Conservation (phyloP, 2,329 filamentous ascomycete species). For the Ophiocordyceps robertsii region DNA sequence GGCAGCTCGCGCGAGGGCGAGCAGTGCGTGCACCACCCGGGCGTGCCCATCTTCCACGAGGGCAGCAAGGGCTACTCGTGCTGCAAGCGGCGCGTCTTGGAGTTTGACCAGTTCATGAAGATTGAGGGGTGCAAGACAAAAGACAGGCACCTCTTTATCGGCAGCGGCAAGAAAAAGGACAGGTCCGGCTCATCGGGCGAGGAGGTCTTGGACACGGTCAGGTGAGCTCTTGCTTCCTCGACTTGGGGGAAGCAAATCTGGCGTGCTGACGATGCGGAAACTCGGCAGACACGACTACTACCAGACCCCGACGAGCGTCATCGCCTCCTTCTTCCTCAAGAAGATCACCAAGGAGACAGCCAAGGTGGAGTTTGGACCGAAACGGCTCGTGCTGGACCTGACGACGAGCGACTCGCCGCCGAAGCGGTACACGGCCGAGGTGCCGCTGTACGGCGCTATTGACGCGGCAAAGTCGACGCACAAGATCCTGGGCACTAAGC, state of each 20-base stretch:
- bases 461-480: constrained; percentile 61
- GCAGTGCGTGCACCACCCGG: constrained; percentile 78
- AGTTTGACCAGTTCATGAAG: constrained; percentile 97
- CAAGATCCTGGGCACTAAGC: constrained; percentile 78
- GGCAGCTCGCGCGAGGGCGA: constrained; percentile 52
- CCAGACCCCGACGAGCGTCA: constrained; percentile 74
- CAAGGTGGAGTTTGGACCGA: constrained; percentile 53
- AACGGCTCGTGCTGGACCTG: constrained; percentile 62
- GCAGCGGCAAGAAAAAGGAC: constrained; percentile 51
- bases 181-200: constrained; percentile 38
- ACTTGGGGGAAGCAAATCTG: background rate
- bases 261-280: background rate
- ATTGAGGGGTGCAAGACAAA: constrained; percentile 84
- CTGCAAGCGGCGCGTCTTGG: constrained; percentile 87
- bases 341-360: constrained; percentile 81
- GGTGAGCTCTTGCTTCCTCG: constrained; percentile 32
- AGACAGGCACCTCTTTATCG: constrained; percentile 70
- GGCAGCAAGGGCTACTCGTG: constrained; percentile 96
- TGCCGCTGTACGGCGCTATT: constrained; percentile 67
- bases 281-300: constrained; percentile 65
- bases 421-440: constrained; percentile 64
- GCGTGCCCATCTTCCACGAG: constrained; percentile 88
- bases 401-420: constrained; percentile 63
- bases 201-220: constrained; percentile 65
- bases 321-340: constrained; percentile 88